Evolutionary conservation across 306 rosid species (phyloP).

Genomic region (Sesbania bispinosa): DNA sequence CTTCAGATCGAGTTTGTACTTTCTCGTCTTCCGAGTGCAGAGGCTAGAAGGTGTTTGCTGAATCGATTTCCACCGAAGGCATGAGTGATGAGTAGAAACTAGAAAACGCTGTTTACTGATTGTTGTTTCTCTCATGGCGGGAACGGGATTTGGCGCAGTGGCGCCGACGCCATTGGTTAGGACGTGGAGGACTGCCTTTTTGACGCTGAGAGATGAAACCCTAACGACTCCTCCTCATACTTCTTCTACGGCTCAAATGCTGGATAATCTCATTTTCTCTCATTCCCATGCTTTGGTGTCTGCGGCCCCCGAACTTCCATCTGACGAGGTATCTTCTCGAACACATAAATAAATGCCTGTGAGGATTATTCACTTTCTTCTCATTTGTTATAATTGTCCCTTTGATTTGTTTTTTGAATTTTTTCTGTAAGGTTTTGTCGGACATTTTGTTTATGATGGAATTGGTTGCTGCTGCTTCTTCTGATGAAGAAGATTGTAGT

Average conservation of each 20-base stretch:
- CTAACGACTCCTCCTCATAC: slow-evolving; percentile 44
- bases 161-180: slow-evolving; percentile 40
- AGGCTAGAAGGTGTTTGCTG: not conserved
- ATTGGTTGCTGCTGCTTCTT: slow-evolving; percentile 34
- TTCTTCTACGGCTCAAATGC: slow-evolving; percentile 44
- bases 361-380: not conserved
- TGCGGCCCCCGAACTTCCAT: slow-evolving; percentile 65
- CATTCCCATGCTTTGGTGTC: slow-evolving; percentile 49
- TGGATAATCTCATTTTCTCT: slow-evolving; percentile 59
- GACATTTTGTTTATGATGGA: slow-evolving; percentile 69
- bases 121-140: slow-evolving; percentile 31
- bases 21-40: not conserved
- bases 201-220: slow-evolving; percentile 79
- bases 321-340: slow-evolving; percentile 51
- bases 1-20: too few species aligned
- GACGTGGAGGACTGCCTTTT: slow-evolving; percentile 78
- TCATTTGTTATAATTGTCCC: not conserved
- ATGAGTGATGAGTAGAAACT: slow-evolving; percentile 1
- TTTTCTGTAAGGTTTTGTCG: slow-evolving; percentile 54
- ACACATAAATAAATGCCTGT: not conserved
- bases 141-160: slow-evolving; percentile 20
- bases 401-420: not conserved
- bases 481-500: slow-evolving; percentile 27
- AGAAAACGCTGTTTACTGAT: not conserved
- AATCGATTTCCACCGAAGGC: not conserved